Evolutionary conservation across 2,329 filamentous ascomycete genomes (phyloP).

Genomic region (Pseudogymnoascus destructans): DNA sequence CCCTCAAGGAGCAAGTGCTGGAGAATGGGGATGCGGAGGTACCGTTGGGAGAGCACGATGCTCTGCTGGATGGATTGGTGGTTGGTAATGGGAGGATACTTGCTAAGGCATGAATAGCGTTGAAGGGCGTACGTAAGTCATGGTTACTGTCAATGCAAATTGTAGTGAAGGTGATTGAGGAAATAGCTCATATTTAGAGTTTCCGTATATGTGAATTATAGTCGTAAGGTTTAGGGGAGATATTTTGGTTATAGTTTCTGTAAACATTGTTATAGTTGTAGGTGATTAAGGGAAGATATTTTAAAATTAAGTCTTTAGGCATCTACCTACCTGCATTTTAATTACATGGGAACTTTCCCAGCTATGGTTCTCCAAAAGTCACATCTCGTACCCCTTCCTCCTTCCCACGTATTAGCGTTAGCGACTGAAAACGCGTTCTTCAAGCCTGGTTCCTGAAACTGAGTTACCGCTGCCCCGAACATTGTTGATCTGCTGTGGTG

Average conservation of each 20-base stretch:
- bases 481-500: constrained; percentile 11
- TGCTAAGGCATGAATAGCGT: not conserved
- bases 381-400: constrained; percentile 15
- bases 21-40: constrained; percentile 45
- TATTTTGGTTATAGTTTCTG: too few species aligned
- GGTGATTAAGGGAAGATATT: not conserved
- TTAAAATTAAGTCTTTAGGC: not conserved
- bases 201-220: not conserved
- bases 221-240: not conserved
- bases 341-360: constrained; percentile 13
- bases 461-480: constrained; percentile 14
- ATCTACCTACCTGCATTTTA: not conserved
- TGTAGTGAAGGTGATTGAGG: not conserved
- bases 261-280: too few species aligned
- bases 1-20: constrained; percentile 76
- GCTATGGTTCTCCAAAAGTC: constrained; percentile 14
- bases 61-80: constrained; percentile 64
- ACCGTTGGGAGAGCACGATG: constrained; percentile 65
- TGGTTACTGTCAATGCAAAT: not conserved
- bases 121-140: not conserved
- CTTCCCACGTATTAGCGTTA: constrained; percentile 15
- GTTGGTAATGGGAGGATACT: constrained; percentile 54
- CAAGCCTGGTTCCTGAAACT: constrained; percentile 13
- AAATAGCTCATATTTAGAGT: not conserved
- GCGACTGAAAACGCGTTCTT: constrained; percentile 14